A percentile compares a stretch with the other conserved stretches of the same genome.
Conservation (phyloP, 1,284 basidiomycete species). For the Trametes sp. region DNA sequence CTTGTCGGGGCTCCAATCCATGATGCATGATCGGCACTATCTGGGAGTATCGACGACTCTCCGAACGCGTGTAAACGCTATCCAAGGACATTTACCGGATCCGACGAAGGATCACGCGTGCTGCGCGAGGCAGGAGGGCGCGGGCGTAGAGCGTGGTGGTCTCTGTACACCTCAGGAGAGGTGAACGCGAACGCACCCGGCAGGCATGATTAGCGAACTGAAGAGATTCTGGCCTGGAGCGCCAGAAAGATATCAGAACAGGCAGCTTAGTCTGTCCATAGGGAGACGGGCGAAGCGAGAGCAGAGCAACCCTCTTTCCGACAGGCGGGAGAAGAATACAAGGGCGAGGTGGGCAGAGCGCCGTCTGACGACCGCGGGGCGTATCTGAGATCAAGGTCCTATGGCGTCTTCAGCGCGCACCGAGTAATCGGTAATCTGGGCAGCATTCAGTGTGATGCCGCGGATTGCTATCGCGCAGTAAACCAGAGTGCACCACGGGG, state of each 20-base stretch:
- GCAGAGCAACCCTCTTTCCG: conserved; percentile 21
- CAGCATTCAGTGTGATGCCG: neutral
- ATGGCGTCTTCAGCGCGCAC: neutral
- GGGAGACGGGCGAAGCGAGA: neutral
- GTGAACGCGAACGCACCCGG: neutral
- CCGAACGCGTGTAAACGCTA: neutral
- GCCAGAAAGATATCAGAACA: conserved; percentile 12
- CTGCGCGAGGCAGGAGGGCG: neutral
- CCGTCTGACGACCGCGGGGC: conserved; percentile 19
- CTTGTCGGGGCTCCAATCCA: conserved; percentile 6
- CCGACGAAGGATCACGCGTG: neutral
- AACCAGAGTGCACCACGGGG: neutral
- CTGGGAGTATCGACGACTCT: neutral
- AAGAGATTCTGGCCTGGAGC: neutral
- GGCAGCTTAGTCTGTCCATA: neutral
- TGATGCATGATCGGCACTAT: conserved; percentile 5
- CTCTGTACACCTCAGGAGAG: neutral
- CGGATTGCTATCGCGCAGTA: neutral
- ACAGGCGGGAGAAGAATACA: conserved; percentile 13
- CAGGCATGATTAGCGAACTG: neutral
- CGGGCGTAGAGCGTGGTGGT: neutral
- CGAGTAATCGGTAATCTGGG: conserved; percentile 6
- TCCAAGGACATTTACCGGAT: neutral
- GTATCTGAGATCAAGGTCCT: conserved; percentile 5
- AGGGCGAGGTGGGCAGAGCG: conserved; percentile 1